Percentiles rank a stretch among this genome's conserved stretches.
Conservation (phyloP, 169 alveolate genomes). For the Babesia bovis region DNA sequence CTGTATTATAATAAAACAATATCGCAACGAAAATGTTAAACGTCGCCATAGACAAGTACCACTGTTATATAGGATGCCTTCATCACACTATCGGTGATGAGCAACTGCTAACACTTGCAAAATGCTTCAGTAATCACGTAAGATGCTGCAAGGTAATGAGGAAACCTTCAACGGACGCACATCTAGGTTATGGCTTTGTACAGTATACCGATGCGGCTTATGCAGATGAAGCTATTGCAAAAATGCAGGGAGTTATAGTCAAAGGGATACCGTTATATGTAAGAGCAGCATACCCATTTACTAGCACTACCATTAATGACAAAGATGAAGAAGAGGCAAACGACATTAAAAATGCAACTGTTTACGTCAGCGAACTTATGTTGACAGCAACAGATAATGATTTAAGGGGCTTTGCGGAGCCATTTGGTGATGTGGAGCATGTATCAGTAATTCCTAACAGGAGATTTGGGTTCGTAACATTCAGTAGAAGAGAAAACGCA, state of each 20-base stretch:
- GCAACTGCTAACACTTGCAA: slow-evolving; percentile 60
- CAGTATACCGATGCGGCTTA: slow-evolving; percentile 46
- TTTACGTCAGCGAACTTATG: slow-evolving; percentile 54
- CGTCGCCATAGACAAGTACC: slow-evolving; percentile 56
- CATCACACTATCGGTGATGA: slow-evolving; percentile 68
- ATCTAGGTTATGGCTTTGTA: slow-evolving; percentile 66
- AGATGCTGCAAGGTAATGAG: slow-evolving; percentile 54
- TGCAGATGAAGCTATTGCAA: slow-evolving; percentile 60
- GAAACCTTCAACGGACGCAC: slow-evolving; percentile 47
- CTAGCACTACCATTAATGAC: slow-evolving; percentile 43
- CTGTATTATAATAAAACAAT: too few species aligned
- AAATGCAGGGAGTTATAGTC: slow-evolving; percentile 59
- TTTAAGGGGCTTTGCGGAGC: slow-evolving; percentile 46
- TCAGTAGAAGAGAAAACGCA: slow-evolving; percentile 56
- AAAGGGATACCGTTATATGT: slow-evolving; percentile 67
- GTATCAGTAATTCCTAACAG: slow-evolving; percentile 48
- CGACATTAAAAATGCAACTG: slow-evolving; percentile 52
- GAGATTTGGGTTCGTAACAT: slow-evolving; percentile 63
- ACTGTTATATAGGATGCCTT: slow-evolving; percentile 62
- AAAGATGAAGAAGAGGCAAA: slow-evolving; percentile 38
- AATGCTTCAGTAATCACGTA: slow-evolving; percentile 64
- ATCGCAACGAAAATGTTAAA: slow-evolving; percentile 31
- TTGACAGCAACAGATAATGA: slow-evolving; percentile 41
- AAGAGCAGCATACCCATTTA: slow-evolving; percentile 58
- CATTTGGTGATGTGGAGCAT: slow-evolving; percentile 62